Percentiles rank a stretch among this genome's conserved stretches.
Evolutionary conservation across 1,284 basidiomycete genomes (phyloP).

Genomic region (Sporisorium iseilematis-ciliati): DNA sequence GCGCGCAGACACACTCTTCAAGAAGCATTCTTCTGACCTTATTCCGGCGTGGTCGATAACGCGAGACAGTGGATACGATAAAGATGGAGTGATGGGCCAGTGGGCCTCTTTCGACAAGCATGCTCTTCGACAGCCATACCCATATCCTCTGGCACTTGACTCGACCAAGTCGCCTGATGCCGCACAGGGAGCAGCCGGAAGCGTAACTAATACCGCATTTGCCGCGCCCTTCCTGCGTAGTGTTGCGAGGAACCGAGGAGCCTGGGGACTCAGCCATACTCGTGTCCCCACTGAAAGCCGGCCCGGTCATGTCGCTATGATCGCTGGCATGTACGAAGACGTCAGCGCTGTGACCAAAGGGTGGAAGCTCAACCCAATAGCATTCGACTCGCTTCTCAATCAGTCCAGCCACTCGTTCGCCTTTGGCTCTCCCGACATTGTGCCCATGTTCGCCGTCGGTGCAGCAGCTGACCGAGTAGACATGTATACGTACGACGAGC

Average conservation of each 20-base stretch:
- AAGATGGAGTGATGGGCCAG: conserved; percentile 15
- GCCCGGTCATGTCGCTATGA: conserved; percentile 87
- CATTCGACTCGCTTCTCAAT: conserved; percentile 91
- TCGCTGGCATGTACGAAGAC: conserved; percentile 93
- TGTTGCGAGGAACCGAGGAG: conserved; percentile 76
- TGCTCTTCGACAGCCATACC: conserved; percentile 28
- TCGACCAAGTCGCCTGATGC: conserved; percentile 1
- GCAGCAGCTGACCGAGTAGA: conserved; percentile 77
- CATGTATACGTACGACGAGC: conserved; percentile 82
- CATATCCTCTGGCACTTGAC: conserved; percentile 29
- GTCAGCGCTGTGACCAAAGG: conserved; percentile 89
- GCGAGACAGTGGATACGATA: conserved; percentile 1
- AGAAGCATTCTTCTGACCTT: conserved; percentile 53
- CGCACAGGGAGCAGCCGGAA: background rate
- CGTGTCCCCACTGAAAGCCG: conserved; percentile 88
- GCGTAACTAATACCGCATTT: conserved; percentile 27
- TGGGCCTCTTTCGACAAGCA: conserved; percentile 37
- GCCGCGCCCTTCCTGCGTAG: conserved; percentile 83
- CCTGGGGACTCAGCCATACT: conserved; percentile 87
- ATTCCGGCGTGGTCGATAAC: conserved; percentile 53
- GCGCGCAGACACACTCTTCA: conserved; percentile 84
- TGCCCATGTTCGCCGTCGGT: conserved; percentile 87
- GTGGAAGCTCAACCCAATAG: conserved; percentile 89
- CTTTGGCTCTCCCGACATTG: conserved; percentile 88
- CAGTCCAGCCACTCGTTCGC: conserved; percentile 82